These are phyloP conservation scores for Aspergillus phoenicis DNA, from an alignment of 2,329 filamentous ascomycete species.

Conservation along the genomic window DNA sequence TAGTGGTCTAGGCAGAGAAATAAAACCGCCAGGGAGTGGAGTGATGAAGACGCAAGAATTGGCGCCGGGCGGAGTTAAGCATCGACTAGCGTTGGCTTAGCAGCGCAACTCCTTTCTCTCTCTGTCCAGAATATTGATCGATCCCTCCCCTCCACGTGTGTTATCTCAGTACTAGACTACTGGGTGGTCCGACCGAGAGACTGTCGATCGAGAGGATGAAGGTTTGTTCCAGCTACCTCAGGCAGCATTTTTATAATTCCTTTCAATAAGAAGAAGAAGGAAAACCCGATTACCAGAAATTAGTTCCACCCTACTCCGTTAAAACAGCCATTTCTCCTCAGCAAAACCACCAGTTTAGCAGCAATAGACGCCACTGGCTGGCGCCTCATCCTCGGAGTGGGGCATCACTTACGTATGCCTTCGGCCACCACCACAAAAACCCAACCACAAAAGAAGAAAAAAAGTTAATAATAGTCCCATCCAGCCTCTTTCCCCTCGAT, in stretches of 20 bases:
- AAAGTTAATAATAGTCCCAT: neutral
- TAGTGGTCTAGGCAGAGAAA: neutral
- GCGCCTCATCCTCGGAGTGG: neutral
- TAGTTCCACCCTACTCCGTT: too few relatives aligned
- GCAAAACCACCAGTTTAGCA: neutral
- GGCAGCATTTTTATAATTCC: too few relatives aligned
- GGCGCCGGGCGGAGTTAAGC: conserved; percentile 4
- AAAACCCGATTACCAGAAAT: too few relatives aligned
- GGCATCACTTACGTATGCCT: conserved; percentile 9
- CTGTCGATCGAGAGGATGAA: too few relatives aligned
- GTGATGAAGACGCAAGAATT: neutral
- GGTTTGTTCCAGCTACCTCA: too few relatives aligned
- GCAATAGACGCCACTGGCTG: neutral
- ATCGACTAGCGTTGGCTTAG: conserved; percentile 4
- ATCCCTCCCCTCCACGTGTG: conserved; percentile 5
- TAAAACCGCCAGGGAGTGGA: neutral
- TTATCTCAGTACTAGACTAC: too few relatives aligned
- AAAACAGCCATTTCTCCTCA: neutral
- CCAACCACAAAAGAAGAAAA: neutral
- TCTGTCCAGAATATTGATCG: neutral
- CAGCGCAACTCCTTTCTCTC: conserved; percentile 6
- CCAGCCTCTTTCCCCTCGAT: neutral
- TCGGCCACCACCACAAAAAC: neutral
- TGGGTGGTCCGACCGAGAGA: too few relatives aligned
- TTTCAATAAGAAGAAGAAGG: too few relatives aligned